A percentile compares a stretch with the other conserved stretches of the same genome.
phyloP scores from a whole-genome alignment of 805 yeast species.

The Zygosaccharomyces kombuchaensis region DNA sequence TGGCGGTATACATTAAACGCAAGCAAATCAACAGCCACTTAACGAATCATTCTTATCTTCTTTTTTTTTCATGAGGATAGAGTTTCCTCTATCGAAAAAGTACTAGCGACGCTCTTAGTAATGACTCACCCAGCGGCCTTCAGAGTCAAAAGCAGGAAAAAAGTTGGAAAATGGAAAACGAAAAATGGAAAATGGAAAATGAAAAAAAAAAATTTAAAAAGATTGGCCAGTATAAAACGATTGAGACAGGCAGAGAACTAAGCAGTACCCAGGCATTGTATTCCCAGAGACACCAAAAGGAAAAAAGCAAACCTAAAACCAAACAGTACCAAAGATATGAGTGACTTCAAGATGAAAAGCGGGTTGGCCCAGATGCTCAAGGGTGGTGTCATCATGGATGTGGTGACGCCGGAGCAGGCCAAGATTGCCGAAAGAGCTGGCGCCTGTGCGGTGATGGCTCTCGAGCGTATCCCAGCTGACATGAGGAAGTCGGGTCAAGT shows the following conservation, averaged over 20 bases:
- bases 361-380: conserved; percentile 85
- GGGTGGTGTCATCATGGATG: conserved; percentile 73
- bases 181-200: not conserved
- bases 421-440: conserved; percentile 76
- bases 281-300: not conserved
- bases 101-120: not conserved
- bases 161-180: not conserved
- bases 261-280: not conserved
- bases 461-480: conserved; percentile 81
- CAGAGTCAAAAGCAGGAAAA: conserved; percentile 5
- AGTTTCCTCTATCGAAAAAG: conserved; percentile 6
- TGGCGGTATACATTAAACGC: no score
- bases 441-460: conserved; percentile 87
- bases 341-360: conserved; percentile 52
- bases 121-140: not conserved
- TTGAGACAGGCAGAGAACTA: not conserved
- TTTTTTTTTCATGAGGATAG: not conserved
- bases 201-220: not conserved
- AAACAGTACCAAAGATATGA: conserved; percentile 14
- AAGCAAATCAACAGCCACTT: no score
- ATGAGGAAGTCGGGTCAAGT: conserved; percentile 79
- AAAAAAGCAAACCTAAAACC: no score
- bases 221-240: not conserved
- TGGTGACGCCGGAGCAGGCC: conserved; percentile 77
- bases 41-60: no score